These are phyloP conservation scores for Starmerella powellii DNA, from an alignment of 805 yeast genomes.

Conservation along the genomic window DNA sequence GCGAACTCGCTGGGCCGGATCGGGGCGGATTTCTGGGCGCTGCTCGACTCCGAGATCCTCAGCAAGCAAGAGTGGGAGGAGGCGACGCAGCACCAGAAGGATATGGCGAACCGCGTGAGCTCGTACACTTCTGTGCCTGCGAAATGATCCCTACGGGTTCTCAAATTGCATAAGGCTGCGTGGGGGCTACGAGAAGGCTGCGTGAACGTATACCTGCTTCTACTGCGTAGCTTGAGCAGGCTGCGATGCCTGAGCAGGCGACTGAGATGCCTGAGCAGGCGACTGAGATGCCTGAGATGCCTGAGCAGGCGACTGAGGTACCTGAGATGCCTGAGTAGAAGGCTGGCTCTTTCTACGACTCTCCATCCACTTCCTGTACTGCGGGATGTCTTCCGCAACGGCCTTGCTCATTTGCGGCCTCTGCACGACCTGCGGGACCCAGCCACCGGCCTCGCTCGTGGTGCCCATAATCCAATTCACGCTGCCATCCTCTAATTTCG, in stretches of 20 bases:
- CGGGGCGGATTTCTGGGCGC: conserved; percentile 54
- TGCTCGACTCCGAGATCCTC: conserved; percentile 21
- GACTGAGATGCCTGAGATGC: too few species aligned
- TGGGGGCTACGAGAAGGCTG: too few species aligned
- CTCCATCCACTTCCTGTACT: conserved; percentile 24
- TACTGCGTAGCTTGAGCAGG: too few species aligned
- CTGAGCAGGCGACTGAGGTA: too few species aligned
- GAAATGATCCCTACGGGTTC: conserved; percentile 1
- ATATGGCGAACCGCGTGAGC: conserved; percentile 18
- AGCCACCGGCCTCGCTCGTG: conserved; percentile 33
- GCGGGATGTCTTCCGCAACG: conserved; percentile 31
- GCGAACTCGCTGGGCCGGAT: conserved; percentile 70
- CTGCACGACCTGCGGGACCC: conserved; percentile 32
- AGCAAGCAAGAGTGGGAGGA: conserved; percentile 35
- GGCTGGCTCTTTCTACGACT: too few species aligned
- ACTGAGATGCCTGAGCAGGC: too few species aligned
- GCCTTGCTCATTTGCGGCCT: conserved; percentile 26
- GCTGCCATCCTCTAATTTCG: conserved; percentile 16
- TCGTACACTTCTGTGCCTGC: conserved; percentile 14
- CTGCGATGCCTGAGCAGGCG: too few species aligned
- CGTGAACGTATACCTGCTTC: too few species aligned
- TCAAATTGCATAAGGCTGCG: not conserved
- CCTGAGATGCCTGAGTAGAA: too few species aligned
- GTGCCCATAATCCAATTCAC: conserved; percentile 33
- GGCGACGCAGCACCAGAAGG: conserved; percentile 37